Base-by-base conservation (phyloP, 179 eudicot genomes). In the Beta lomatogona region DNA sequence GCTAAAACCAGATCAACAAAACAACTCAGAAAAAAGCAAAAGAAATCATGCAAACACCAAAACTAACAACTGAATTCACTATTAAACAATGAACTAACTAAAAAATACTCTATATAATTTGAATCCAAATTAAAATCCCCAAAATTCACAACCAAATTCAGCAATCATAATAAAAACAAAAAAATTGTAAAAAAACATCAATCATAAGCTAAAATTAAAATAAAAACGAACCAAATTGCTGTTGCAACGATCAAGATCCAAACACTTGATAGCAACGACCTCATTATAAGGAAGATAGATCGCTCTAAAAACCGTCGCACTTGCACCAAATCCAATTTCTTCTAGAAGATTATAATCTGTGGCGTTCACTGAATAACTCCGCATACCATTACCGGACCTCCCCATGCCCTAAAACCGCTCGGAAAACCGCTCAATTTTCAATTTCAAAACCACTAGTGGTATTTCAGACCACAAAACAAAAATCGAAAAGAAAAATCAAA, bases 231-330 rank as follows among this genome's bases (percentile, higher is more conserved):
- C 96, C 83, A 93, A 89, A 86, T 93, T 92, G 87, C 93, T 86
- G 61, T 88, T 92, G 84, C 93, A 91, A 73, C 98, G 93, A 83
- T 93, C 97, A 88, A 93, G 97, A 91, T 93, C 98, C 90, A 93
- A 86, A 53, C 91, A 89, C 86, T 93, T 93, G 86, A 93, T 89
- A 74, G 98, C 98, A 57, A 93, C 87, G 44, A 92, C 88, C 69
- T 93, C 92, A 31, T 92, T 89, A 69, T 60, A 80, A 3, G 98
- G 98, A 6, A 93, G 83, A 77, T 90, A 91, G 88, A 93, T 92
- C 88, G 94, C 97, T 52, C 97, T 65, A 46, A 76, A 88, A 3
- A 93, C 98, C 4, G 92, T 90, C 12, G 97, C 98, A 61, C 98
- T 93, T 0, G 94, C 97, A 2, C 97, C 98, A 71, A 85, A 78